Conservation (phyloP, 2,329 filamentous ascomycete genomes). For the Trichoderma citrinoviride region DNA sequence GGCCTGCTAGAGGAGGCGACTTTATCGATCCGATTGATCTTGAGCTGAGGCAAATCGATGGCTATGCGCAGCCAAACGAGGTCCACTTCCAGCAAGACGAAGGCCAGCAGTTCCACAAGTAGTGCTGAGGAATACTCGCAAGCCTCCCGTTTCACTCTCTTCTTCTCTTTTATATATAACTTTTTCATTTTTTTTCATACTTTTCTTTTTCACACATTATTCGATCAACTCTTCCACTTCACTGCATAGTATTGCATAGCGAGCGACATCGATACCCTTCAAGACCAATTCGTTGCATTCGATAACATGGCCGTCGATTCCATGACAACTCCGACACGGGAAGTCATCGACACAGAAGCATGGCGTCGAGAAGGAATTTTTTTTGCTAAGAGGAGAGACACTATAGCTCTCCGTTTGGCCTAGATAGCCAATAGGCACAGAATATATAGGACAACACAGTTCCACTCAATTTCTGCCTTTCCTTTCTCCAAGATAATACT, state of each 20-base stretch:
- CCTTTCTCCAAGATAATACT: neutral
- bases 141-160: neutral
- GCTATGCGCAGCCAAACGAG: neutral
- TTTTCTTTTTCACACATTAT: neutral
- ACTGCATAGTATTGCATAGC: neutral
- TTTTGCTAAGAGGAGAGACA: neutral
- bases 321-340: neutral
- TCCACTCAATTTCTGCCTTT: neutral
- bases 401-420: neutral
- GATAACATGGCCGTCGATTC: neutral
- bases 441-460: neutral
- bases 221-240: neutral
- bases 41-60: constrained; percentile 35
- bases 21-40: constrained; percentile 31
- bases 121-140: neutral
- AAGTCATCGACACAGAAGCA: neutral
- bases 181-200: neutral
- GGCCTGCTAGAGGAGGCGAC: constrained; percentile 10
- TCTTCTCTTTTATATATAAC: neutral
- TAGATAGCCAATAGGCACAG: neutral
- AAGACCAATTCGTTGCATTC: neutral
- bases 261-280: neutral
- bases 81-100: constrained; percentile 12
- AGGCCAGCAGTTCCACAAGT: constrained; percentile 21
- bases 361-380: neutral